Percentiles rank a stretch among this genome's conserved stretches.
Evolutionary conservation across 768 basidiomycete genomes (phyloP).

Genomic region (Hypsizygus marmoreus): DNA sequence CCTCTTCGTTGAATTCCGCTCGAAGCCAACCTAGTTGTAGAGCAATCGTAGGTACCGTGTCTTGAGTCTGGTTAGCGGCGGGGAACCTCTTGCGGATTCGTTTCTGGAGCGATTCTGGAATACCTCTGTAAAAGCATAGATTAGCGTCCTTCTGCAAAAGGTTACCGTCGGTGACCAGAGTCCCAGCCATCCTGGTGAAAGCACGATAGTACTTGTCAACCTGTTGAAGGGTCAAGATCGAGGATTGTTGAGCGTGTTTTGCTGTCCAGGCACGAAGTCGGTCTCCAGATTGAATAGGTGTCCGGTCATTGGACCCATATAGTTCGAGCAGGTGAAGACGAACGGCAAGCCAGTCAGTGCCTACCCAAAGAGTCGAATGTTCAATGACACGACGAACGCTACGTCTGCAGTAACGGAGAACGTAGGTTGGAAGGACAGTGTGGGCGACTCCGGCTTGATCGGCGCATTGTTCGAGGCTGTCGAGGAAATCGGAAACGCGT

Average conservation of each 20-base stretch:
- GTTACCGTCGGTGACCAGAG: not conserved
- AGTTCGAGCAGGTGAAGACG: not conserved
- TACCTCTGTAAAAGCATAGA: constrained; percentile 5
- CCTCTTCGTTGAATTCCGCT: not conserved
- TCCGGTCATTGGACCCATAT: constrained; percentile 8
- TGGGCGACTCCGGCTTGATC: not conserved
- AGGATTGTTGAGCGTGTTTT: not conserved
- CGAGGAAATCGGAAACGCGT: constrained; percentile 7
- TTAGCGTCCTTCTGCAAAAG: not conserved
- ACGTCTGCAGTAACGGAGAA: constrained; percentile 4
- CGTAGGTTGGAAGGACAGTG: not conserved
- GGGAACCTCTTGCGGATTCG: not conserved
- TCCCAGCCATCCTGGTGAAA: not conserved
- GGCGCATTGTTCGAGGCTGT: constrained; percentile 2
- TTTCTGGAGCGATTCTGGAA: not conserved
- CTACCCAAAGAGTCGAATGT: not conserved
- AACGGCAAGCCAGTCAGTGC: constrained; percentile 1
- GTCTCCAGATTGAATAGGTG: not conserved
- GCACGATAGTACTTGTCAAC: constrained; percentile 7
- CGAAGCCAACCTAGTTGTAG: not conserved
- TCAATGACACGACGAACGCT: constrained; percentile 3
- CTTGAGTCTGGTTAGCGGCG: not conserved
- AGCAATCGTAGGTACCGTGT: not conserved
- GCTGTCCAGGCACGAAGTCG: constrained; percentile 1
- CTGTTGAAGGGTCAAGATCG: not conserved